Evolutionary conservation across 345 rosid genomes (phyloP).

Genomic region (Melaleuca quinquenervia): DNA sequence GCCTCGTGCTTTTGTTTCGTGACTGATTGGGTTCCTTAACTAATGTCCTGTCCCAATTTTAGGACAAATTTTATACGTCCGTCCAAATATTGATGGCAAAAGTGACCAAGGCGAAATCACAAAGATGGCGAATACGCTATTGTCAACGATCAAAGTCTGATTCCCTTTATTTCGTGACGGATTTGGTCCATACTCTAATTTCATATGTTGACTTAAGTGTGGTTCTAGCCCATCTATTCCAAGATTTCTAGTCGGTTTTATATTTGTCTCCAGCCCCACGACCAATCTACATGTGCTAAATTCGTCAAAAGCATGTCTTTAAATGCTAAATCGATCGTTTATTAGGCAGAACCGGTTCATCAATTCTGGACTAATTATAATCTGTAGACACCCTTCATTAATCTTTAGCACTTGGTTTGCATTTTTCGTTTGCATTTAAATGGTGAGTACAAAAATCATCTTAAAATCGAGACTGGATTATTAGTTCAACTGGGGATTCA

Average conservation of each 20-base stretch:
- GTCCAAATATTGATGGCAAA: neutral
- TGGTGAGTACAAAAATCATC: neutral
- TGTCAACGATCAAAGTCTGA: neutral
- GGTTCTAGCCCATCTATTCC: fast-evolving
- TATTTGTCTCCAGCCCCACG: fast-evolving
- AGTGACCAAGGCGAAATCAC: neutral
- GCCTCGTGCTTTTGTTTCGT: neutral
- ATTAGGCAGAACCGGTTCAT: neutral
- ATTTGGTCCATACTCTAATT: neutral
- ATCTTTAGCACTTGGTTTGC: neutral
- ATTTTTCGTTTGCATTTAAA: neutral
- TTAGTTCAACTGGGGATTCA: neutral
- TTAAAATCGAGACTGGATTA: neutral
- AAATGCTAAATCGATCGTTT: neutral
- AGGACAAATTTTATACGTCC: neutral
- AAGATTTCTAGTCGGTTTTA: neutral
- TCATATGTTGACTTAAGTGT: neutral
- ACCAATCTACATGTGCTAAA: neutral
- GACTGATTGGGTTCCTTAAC: neutral
- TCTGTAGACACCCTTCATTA: neutral
- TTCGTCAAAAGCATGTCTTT: neutral
- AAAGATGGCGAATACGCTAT: neutral
- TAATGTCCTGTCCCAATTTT: neutral
- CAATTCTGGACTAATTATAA: neutral
- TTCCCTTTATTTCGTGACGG: neutral